These are phyloP conservation scores for Tetradesmus obliquus DNA, from an alignment of 139 green algal species.

Conservation along the genomic window DNA sequence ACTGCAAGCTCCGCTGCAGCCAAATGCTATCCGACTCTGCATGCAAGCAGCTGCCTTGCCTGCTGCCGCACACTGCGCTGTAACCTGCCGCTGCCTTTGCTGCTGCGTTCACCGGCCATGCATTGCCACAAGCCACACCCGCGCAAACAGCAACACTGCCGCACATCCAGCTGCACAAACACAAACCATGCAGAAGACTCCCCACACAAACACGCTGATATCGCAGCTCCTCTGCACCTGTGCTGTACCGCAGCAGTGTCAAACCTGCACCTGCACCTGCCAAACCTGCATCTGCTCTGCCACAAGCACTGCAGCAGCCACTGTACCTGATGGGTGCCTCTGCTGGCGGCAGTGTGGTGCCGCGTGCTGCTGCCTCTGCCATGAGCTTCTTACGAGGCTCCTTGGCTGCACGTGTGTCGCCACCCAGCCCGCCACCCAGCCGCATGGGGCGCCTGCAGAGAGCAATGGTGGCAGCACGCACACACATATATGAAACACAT, in stretches of 20 bases:
- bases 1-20: no score
- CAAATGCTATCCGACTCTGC: no score
- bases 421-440: conserved; percentile 85
- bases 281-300: background rate
- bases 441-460: conserved; percentile 72
- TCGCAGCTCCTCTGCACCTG: no score
- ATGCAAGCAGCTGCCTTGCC: no score
- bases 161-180: background rate
- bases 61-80: no score
- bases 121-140: background rate
- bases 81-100: background rate
- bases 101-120: background rate
- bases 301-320: conserved; percentile 10
- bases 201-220: background rate
- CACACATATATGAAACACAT: background rate
- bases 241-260: background rate
- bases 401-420: conserved; percentile 72
- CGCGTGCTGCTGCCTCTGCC: conserved; percentile 14
- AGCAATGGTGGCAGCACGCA: background rate
- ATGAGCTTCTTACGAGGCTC: conserved; percentile 62
- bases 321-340: conserved; percentile 38
- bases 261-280: background rate
- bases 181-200: background rate
- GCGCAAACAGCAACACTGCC: background rate
- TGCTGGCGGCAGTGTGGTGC: conserved; percentile 17